A percentile compares a stretch with the other conserved stretches of the same genome.
Conservation (phyloP, 805 yeast species). For the Komagataella pastoris region DNA sequence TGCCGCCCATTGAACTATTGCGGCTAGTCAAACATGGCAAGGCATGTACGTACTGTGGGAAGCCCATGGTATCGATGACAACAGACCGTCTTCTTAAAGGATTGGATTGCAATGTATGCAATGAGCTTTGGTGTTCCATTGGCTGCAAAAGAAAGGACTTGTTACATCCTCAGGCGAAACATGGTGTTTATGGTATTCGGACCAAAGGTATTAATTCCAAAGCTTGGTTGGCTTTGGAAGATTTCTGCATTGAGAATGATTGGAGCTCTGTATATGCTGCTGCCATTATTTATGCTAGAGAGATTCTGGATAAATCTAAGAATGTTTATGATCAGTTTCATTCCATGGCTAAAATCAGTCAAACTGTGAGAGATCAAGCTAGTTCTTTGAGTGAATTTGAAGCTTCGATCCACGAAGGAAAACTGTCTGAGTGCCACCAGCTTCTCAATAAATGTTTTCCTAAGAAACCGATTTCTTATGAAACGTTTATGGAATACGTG, state of each 20-base stretch:
- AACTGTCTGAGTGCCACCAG: constrained; percentile 48
- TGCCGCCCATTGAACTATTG: constrained; percentile 58
- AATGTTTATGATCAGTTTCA: constrained; percentile 30
- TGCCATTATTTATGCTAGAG: constrained; percentile 39
- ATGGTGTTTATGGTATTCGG: constrained; percentile 25
- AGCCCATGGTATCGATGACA: constrained; percentile 23
- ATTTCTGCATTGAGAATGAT: constrained; percentile 47
- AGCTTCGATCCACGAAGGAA: constrained; percentile 37
- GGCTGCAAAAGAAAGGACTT: constrained; percentile 38
- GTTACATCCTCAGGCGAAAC: constrained; percentile 45
- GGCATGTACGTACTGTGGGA: constrained; percentile 67
- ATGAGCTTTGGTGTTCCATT: constrained; percentile 58
- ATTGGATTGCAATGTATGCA: constrained; percentile 53
- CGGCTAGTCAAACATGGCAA: constrained; percentile 44
- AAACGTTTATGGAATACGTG: constrained; percentile 44
- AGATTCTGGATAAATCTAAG: constrained; percentile 27
- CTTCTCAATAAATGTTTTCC: constrained; percentile 36
- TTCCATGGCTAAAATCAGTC: constrained; percentile 59
- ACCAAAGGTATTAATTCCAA: constrained; percentile 22
- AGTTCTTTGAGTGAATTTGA: constrained; percentile 40
- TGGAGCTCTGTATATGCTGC: constrained; percentile 62
- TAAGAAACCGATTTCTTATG: constrained; percentile 20
- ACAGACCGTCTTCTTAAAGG: constrained; percentile 25
- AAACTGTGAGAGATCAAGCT: constrained; percentile 47
- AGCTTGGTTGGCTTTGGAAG: constrained; percentile 42